Conservation (phyloP, 441 rosid species). For the Populus tomentosa region DNA sequence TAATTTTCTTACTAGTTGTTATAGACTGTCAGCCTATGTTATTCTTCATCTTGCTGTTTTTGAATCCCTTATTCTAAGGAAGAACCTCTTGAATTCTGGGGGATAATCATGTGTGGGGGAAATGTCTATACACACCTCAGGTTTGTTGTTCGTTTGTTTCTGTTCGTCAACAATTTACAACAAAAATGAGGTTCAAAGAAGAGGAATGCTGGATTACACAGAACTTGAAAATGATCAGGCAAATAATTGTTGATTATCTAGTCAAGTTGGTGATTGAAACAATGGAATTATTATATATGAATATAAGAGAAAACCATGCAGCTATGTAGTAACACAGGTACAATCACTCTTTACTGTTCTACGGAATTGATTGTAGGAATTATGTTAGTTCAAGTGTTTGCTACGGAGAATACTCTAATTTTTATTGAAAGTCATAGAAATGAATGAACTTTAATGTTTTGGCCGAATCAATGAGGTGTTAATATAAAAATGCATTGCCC, state of each 20-base stretch:
- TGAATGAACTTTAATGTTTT: not conserved
- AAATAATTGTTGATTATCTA: not conserved
- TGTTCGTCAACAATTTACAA: too few relatives aligned
- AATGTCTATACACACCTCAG: too few relatives aligned
- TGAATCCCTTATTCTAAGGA: too few relatives aligned
- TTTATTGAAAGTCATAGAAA: not conserved
- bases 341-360: not conserved
- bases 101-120: too few relatives aligned
- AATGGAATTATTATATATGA: not conserved
- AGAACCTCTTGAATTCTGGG: too few relatives aligned
- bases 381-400: not conserved
- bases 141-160: too few relatives aligned
- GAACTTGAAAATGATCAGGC: not conserved
- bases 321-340: not conserved
- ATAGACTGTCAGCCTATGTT: too few relatives aligned
- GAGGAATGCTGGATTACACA: not conserved
- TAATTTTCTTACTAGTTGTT: too few relatives aligned
- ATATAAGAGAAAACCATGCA: not conserved
- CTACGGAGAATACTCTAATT: not conserved
- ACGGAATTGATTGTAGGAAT: not conserved
- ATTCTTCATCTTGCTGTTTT: too few relatives aligned
- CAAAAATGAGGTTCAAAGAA: conserved; percentile 3
- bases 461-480: not conserved
- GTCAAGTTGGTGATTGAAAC: not conserved
- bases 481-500: not conserved